Evolutionary conservation across 2,329 filamentous ascomycete genomes (phyloP).

Genomic region (Aspergillus sp.): DNA sequence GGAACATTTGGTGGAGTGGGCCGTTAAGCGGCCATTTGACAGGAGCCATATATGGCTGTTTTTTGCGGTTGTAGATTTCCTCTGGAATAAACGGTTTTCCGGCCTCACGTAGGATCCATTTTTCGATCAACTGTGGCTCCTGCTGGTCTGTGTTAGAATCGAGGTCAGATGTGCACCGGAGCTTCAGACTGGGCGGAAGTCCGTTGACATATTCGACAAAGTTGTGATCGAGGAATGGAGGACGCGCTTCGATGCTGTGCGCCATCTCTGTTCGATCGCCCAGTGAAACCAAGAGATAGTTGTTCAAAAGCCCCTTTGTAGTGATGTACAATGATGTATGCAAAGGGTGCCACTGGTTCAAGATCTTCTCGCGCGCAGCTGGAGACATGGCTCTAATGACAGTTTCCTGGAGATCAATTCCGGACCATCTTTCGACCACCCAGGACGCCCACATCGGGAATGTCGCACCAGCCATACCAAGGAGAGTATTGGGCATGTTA

Average conservation of each 20-base stretch:
- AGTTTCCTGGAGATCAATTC: neutral
- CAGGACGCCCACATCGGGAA: neutral
- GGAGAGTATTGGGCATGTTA: neutral
- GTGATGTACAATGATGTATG: neutral
- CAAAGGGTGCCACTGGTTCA: neutral
- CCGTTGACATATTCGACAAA: constrained; percentile 22
- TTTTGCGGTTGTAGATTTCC: constrained; percentile 46
- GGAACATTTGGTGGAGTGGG: constrained; percentile 32
- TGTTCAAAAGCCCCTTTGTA: neutral
- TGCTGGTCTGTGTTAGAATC: neutral
- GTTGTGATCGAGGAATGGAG: constrained; percentile 26
- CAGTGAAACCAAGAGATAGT: constrained; percentile 35
- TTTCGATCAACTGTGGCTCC: constrained; percentile 34
- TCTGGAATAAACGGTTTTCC: constrained; percentile 45
- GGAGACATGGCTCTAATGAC: neutral
- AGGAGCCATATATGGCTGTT: constrained; percentile 47
- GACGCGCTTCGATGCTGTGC: constrained; percentile 12
- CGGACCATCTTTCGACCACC: neutral
- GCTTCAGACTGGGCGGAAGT: constrained; percentile 26
- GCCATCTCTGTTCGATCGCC: constrained; percentile 37
- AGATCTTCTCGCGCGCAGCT: neutral
- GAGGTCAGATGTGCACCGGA: constrained; percentile 8
- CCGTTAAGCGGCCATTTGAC: constrained; percentile 36
- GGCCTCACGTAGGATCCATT: constrained; percentile 48
- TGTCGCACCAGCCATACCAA: neutral